phyloP scores from a whole-genome alignment of 2,329 filamentous ascomycete genomes.

The Acarospora socialis region DNA sequence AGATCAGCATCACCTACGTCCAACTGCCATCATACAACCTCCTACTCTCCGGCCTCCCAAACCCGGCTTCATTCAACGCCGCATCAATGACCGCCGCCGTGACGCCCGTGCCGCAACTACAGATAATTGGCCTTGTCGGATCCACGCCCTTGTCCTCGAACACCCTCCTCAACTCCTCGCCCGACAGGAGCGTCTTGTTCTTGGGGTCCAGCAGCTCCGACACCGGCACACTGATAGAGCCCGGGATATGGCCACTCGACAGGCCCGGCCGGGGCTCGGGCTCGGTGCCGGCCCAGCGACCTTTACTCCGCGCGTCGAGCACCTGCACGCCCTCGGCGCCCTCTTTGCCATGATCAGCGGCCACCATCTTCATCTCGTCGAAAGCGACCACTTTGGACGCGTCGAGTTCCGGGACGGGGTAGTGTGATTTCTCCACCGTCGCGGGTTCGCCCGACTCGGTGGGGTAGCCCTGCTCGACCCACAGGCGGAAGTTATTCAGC shows the following conservation, averaged over 20 bases:
- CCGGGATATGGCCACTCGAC: slow-evolving; percentile 82
- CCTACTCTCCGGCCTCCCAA: slow-evolving; percentile 50
- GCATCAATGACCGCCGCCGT: slow-evolving; percentile 85
- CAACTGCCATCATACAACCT: slow-evolving; percentile 92
- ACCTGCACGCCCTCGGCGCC: slow-evolving; percentile 74
- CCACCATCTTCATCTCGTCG: slow-evolving; percentile 68
- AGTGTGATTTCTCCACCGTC: slow-evolving; percentile 28
- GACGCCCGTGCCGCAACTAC: slow-evolving; percentile 83
- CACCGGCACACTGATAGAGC: slow-evolving; percentile 71
- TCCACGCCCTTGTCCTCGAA: slow-evolving; percentile 73
- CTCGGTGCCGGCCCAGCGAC: slow-evolving; percentile 67
- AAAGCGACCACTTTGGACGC: slow-evolving; percentile 58
- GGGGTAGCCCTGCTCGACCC: slow-evolving; percentile 70
- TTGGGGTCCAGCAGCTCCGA: slow-evolving; percentile 64
- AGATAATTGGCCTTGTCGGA: slow-evolving; percentile 65
- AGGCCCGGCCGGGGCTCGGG: slow-evolving; percentile 78
- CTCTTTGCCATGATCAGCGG: slow-evolving; percentile 64
- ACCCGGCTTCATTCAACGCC: slow-evolving; percentile 65
- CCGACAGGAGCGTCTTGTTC: slow-evolving; percentile 65
- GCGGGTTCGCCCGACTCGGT: slow-evolving; percentile 54
- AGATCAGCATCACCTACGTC: slow-evolving; percentile 53
- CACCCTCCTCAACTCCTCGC: slow-evolving; percentile 56
- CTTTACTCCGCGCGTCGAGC: slow-evolving; percentile 68
- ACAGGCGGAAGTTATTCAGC: slow-evolving; percentile 90
- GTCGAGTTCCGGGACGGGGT: slow-evolving; percentile 42